These are phyloP conservation scores for Sechiopsis laciniata DNA, from an alignment of 306 rosid genomes.

Conservation along the genomic window DNA sequence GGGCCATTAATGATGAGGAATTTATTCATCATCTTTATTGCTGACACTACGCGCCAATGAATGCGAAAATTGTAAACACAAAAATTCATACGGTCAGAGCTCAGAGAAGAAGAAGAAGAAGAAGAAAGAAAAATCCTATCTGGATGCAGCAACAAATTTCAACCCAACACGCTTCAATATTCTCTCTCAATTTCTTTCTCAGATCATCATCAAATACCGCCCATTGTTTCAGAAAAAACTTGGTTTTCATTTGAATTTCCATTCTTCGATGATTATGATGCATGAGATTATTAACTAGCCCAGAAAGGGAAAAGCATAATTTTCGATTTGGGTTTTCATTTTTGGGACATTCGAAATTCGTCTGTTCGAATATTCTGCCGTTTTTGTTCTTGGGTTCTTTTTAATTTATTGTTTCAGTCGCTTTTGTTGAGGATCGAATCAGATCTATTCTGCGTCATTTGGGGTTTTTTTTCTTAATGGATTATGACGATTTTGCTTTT, in stretches of 20 bases:
- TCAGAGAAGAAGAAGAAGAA: too few species aligned
- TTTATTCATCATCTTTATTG: too few species aligned
- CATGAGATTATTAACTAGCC: background rate
- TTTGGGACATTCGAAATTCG: background rate
- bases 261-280: too few species aligned
- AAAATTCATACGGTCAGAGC: too few species aligned
- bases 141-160: slow-evolving; percentile 20
- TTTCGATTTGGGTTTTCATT: too few species aligned
- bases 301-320: background rate
- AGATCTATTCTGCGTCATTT: slow-evolving; percentile 19
- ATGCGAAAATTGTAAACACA: background rate
- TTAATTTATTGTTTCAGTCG: background rate
- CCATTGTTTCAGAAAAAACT: background rate
- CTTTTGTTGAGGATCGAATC: slow-evolving; percentile 19
- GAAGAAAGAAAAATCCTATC: background rate
- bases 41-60: slow-evolving; percentile 11
- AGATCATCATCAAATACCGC: slow-evolving; percentile 5
- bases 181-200: too few species aligned
- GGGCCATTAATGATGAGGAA: too few species aligned
- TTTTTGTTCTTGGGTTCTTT: background rate
- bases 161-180: slow-evolving; percentile 22
- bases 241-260: background rate
- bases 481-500: slow-evolving; percentile 18
- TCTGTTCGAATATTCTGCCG: background rate
- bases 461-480: slow-evolving; percentile 9